Percentiles rank a stretch among this genome's conserved stretches.
phyloP scores from a whole-genome alignment of 2,329 filamentous ascomycete genomes.

The Madurella fahalii region DNA sequence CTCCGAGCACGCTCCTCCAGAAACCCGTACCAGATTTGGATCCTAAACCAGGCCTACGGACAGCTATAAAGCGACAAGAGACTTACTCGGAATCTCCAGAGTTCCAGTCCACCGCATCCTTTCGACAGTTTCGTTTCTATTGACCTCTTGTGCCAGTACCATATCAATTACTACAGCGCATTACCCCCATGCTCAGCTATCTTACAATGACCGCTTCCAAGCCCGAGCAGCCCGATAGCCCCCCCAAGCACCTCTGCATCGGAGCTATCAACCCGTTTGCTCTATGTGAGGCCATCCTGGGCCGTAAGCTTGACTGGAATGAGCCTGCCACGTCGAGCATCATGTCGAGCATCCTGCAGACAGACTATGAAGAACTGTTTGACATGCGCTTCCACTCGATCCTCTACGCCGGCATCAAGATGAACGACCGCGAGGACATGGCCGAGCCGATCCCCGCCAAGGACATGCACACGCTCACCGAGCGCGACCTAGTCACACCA shows the following conservation, averaged over 20 bases:
- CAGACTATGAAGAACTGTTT: slow-evolving; percentile 46
- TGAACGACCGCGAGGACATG: slow-evolving; percentile 35
- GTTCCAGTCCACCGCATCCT: too few species aligned
- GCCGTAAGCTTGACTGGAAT: slow-evolving; percentile 38
- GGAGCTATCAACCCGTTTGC: slow-evolving; percentile 44
- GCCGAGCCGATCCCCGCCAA: slow-evolving; percentile 37
- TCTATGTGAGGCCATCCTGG: slow-evolving; percentile 41
- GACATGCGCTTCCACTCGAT: slow-evolving; percentile 42
- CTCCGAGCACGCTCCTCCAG: too few species aligned
- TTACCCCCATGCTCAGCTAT: neutral
- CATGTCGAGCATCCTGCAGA: slow-evolving; percentile 41
- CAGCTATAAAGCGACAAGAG: too few species aligned
- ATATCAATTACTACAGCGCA: neutral
- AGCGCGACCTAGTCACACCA: slow-evolving; percentile 39
- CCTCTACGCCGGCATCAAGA: slow-evolving; percentile 40
- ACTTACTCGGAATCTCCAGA: too few species aligned
- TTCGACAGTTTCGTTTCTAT: too few species aligned
- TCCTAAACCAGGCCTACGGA: too few species aligned
- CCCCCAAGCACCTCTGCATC: slow-evolving; percentile 37
- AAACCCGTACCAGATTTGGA: too few species aligned
- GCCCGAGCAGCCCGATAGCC: slow-evolving; percentile 31
- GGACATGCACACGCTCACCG: slow-evolving; percentile 40
- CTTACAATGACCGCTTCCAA: slow-evolving; percentile 12
- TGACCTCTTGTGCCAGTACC: neutral
- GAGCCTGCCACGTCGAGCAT: slow-evolving; percentile 30